Evolutionary conservation across 176 grass and related monocot genomes (phyloP), one percentile per base, ranked within the genome.

Genomic region (Urochloa ruziziensis): DNA sequence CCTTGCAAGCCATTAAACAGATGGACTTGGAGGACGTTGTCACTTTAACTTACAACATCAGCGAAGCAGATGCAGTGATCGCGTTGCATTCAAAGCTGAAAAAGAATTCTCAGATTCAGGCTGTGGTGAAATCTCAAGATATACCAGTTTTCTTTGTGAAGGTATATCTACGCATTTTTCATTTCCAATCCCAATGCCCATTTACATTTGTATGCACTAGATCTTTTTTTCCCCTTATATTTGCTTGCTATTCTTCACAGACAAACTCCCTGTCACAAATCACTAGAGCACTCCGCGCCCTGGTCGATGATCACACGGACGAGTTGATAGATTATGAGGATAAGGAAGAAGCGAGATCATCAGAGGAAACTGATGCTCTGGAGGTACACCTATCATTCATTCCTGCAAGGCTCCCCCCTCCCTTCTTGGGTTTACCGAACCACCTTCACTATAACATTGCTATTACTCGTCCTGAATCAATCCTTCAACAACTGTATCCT

Each of bases 91-190:
- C 87, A 0, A 98, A 94, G 68, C 82, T 98, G 47, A 94, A 98
- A 82, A 98, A 94, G 84, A 95, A 95, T 70, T 73, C 75, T 68
- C 89, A 95, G n/a, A 88, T 98, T 86, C 90, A 94, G 87, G 83
- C 87, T 81, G 66, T 84, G 44, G 77, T 90, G 18, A 85, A 89
- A 75, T 92, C 91, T 71, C 79, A 83, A 70, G 86, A 85, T 44
- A 94, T 92, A 83, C 89, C 93, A 15, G 83, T 95, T 88, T 94
- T 92, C 87, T 86, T 94, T 4, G 84, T 88, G 10, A 98, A 98
- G 91, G 96, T 98, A 46, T 12, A 9, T 65, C 16, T 28, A 8
- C 6, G 0, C 7, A 7, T 35, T 51, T 46, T 63, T 72, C 69
- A 39, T 88, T 62, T 68, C 6, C 56, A 36, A 24, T 56, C 9